Conservation (phyloP, 306 rosid genomes). For the Acacia crassicarpa region DNA sequence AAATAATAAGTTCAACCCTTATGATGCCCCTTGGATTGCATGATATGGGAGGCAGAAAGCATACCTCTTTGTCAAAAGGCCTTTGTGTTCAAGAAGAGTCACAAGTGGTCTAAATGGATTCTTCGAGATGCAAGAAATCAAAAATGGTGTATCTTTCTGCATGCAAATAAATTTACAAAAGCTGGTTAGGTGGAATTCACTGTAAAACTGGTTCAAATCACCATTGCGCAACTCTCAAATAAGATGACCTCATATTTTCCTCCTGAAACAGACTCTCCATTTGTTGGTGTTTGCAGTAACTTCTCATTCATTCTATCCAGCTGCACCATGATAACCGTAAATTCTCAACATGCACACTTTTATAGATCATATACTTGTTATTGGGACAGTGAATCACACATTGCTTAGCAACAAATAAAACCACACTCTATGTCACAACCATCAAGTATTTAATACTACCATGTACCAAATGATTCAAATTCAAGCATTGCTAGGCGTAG, state of each 20-base stretch:
- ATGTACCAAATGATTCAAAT: neutral
- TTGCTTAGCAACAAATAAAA: neutral
- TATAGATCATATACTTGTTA: slow-evolving; percentile 9
- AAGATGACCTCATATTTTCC: slow-evolving; percentile 49
- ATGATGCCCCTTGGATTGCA: slow-evolving; percentile 11
- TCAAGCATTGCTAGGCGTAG: neutral
- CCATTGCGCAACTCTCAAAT: slow-evolving; percentile 4
- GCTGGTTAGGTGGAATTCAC: slow-evolving; percentile 20
- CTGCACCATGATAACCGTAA: slow-evolving; percentile 48
- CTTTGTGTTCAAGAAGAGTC: slow-evolving; percentile 50
- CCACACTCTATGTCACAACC: neutral
- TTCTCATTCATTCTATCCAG: slow-evolving; percentile 83
- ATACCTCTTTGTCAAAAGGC: slow-evolving; percentile 68
- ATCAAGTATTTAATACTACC: neutral
- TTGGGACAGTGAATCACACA: slow-evolving; percentile 4
- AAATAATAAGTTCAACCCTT: slow-evolving; percentile 24
- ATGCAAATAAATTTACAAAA: slow-evolving; percentile 17
- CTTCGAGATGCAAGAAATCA: slow-evolving; percentile 37
- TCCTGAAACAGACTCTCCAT: slow-evolving; percentile 27
- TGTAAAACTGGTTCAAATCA: slow-evolving; percentile 27
- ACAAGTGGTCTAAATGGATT: slow-evolving; percentile 59
- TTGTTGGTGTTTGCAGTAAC: slow-evolving; percentile 31
- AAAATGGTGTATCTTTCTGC: slow-evolving; percentile 47
- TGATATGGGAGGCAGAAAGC: slow-evolving; percentile 18
- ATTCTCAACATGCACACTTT: slow-evolving; percentile 22